These are phyloP conservation scores for Rhypophila decipiens DNA, from an alignment of 495 filamentous ascomycete species.

Conservation along the genomic window DNA sequence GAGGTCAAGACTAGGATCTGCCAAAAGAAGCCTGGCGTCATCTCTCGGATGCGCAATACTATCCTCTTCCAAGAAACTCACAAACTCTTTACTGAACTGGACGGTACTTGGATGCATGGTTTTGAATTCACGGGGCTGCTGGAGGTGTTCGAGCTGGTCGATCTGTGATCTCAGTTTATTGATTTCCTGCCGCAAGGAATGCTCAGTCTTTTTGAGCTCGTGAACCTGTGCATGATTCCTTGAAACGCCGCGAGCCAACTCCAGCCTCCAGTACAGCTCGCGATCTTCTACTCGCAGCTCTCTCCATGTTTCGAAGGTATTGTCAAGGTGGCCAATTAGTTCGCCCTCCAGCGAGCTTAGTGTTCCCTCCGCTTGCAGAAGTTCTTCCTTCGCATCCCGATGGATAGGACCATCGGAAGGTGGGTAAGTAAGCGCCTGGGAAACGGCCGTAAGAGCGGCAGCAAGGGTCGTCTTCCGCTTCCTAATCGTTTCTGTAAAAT, in stretches of 20 bases:
- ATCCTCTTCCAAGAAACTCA: constrained; percentile 30
- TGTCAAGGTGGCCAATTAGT: constrained; percentile 59
- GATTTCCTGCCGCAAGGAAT: constrained; percentile 60
- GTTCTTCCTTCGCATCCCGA: constrained; percentile 37
- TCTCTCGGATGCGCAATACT: constrained; percentile 10
- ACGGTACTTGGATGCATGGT: constrained; percentile 58
- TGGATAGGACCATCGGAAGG: constrained; percentile 16
- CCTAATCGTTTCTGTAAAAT: constrained; percentile 58
- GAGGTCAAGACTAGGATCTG: constrained; percentile 40
- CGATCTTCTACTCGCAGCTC: constrained; percentile 48
- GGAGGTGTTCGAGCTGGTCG: constrained; percentile 58
- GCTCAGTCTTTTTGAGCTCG: constrained; percentile 54
- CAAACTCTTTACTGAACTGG: constrained; percentile 42
- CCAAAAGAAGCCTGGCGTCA: constrained; percentile 32
- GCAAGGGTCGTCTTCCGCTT: constrained; percentile 50
- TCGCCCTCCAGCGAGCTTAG: constrained; percentile 52
- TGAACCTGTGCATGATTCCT: constrained; percentile 62
- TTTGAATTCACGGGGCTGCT: constrained; percentile 67
- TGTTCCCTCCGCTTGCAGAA: constrained; percentile 31
- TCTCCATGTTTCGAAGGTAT: constrained; percentile 67
- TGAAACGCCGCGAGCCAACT: constrained; percentile 65
- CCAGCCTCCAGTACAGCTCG: constrained; percentile 68
- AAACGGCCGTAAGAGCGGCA: constrained; percentile 33
- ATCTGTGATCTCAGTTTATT: constrained; percentile 64
- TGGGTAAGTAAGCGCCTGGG: constrained; percentile 37